phyloP scores from a whole-genome alignment of 176 grass and related monocot species.

The bread wheat (Triticum aestivum) region IWGSC_CS_RefSeq_v2.1 NC_057811.1:413304659-413305158 shows the following conservation, averaged over 20 bases:
- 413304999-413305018: slow-evolving; percentile 18
- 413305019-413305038: slow-evolving; percentile 11
- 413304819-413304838: background rate
- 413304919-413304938: background rate
- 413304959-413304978: background rate
- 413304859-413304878: background rate
- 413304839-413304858: background rate
- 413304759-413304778: slow-evolving; percentile 3
- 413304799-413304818: slow-evolving; percentile 6
- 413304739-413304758: background rate
- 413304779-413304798: background rate
- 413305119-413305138: background rate
- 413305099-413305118: slow-evolving; percentile 18
- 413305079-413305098: slow-evolving; percentile 22
- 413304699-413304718: background rate
- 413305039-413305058: background rate
- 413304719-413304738: slow-evolving; percentile 4
- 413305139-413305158: slow-evolving; percentile 65
- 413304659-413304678: slow-evolving; percentile 20
- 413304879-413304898: background rate
- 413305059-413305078: slow-evolving; percentile 18
- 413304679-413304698: slow-evolving; percentile 2
- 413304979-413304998: slow-evolving; percentile 13
- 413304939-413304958: slow-evolving; percentile 1
- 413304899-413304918: background rate